A percentile compares a stretch with the other conserved stretches of the same genome.
Conservation (phyloP, 371 early-diverging fungal genomes). For the Nematocida parisii region DNA sequence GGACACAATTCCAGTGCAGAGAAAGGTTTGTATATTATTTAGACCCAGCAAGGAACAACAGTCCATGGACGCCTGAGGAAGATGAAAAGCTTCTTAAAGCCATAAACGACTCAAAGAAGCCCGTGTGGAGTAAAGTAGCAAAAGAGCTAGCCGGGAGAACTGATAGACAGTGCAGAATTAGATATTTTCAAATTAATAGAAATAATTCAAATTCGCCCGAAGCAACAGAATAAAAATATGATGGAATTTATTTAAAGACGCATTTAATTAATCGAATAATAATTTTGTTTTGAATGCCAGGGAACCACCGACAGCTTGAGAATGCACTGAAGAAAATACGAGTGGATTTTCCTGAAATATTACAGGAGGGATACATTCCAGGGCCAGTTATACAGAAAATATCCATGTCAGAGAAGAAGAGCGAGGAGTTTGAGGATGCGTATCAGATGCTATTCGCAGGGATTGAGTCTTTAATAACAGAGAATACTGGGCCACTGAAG, state of each 20-base stretch:
- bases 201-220: no score
- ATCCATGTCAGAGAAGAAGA: constrained; percentile 25
- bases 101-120: neutral
- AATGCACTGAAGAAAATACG: constrained; percentile 43
- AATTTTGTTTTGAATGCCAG: constrained; percentile 34
- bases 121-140: constrained; percentile 26
- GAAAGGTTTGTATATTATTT: constrained; percentile 49
- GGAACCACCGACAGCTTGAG: constrained; percentile 19
- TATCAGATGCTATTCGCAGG: constrained; percentile 30
- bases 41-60: constrained; percentile 34
- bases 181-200: constrained; percentile 29
- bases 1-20: constrained; percentile 59
- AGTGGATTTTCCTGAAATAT: constrained; percentile 28
- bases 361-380: constrained; percentile 30
- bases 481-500: constrained; percentile 24
- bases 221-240: neutral
- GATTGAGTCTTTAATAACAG: constrained; percentile 22
- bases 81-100: constrained; percentile 27
- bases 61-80: constrained; percentile 45
- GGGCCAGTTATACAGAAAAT: constrained; percentile 36
- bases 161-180: constrained; percentile 40
- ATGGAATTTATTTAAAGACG: neutral
- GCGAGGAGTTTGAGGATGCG: constrained; percentile 25
- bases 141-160: constrained; percentile 9
- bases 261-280: constrained; percentile 4